Base-by-base conservation (phyloP, 2,329 filamentous ascomycete species). In the Fusarium duplospermum region DNA sequence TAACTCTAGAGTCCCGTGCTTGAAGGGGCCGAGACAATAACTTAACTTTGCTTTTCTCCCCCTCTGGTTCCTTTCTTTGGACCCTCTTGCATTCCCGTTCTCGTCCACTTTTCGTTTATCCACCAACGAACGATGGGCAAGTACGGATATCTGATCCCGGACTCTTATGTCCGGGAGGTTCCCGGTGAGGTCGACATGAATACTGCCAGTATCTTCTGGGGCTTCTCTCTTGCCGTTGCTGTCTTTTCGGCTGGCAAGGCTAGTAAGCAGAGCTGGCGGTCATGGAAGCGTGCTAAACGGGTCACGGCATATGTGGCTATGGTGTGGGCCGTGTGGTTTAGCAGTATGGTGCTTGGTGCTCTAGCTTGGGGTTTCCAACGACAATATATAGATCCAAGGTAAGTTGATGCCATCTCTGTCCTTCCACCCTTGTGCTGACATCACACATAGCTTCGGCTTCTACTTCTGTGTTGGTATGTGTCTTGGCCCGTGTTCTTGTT, bases 341-440 rank as follows among this genome's bases (percentile, higher is more conserved):
- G 72, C 20, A 77, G 76, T 4, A 74, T 78, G 66, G 56, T 74
- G 0, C 65, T 79, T 5, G 74, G 77, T 0, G 62, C 68, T 6
- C 24, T 79, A 0, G 71, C 74, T 0, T 79, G 77, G 77, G 63
- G 70, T 0, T 79, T 78, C 7, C 77, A 77, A 3, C 56, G 74
- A n/a, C 76, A 76, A 1, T 77, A 73, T 4, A 77, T 79, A 8
- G 20, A 59, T 2, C 77, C 77, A 7, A 78, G 77, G 77, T 76
- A 20, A 66, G 69, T 22, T 2, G 18, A 13, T 4, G 2, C 0
- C 20, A 0, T 4, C 2, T 4, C 0, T 0, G 4, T 0, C 14
- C 20, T 1, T 18, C 31, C 22, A 24, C 24, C 2, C 9, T 9
- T 8, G 3, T 33, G 3, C 54, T 73, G 3, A 70, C 22, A 2